Percentiles rank a stretch among this genome's conserved stretches.
These are phyloP conservation scores for Cordyceps javanica DNA, from an alignment of 2,329 filamentous ascomycete species.

Conservation along the genomic window DNA sequence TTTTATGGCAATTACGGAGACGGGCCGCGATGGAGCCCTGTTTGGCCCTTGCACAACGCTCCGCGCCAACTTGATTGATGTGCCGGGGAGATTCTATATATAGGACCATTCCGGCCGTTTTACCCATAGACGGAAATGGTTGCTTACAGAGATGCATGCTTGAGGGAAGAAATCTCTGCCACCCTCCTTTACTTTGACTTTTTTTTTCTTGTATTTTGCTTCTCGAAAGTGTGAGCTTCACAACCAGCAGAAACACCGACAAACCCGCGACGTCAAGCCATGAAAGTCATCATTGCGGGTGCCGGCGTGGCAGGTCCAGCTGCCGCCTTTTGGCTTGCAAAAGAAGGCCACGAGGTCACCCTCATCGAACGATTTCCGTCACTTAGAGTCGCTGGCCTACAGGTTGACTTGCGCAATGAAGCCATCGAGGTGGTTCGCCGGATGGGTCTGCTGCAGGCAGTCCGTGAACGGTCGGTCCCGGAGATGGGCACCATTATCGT, in stretches of 20 bases:
- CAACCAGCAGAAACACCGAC: not conserved
- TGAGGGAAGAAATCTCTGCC: not conserved
- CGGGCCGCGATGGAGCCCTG: not conserved
- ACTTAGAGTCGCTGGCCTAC: constrained; percentile 32
- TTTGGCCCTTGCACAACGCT: not conserved
- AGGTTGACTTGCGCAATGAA: constrained; percentile 37
- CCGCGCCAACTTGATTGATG: not conserved
- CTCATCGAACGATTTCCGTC: constrained; percentile 31
- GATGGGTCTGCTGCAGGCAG: constrained; percentile 30
- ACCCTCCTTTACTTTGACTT: not conserved
- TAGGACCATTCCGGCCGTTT: not conserved
- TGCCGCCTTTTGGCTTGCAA: constrained; percentile 9
- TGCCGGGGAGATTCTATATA: not conserved
- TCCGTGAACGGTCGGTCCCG: constrained; percentile 33
- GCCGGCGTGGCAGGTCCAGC: constrained; percentile 10
- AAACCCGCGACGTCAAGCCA: not conserved
- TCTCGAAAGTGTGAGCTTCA: not conserved
- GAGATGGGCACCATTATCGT: constrained; percentile 44
- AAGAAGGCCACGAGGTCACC: constrained; percentile 17
- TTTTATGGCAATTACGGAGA: constrained; percentile 1
- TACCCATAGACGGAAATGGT: not conserved
- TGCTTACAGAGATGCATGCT: not conserved
- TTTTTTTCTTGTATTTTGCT: not conserved
- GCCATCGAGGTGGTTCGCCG: constrained; percentile 30
- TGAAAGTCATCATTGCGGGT: constrained; percentile 10